Evolutionary conservation across 768 basidiomycete species (phyloP).

Genomic region (Suillus luteus): DNA sequence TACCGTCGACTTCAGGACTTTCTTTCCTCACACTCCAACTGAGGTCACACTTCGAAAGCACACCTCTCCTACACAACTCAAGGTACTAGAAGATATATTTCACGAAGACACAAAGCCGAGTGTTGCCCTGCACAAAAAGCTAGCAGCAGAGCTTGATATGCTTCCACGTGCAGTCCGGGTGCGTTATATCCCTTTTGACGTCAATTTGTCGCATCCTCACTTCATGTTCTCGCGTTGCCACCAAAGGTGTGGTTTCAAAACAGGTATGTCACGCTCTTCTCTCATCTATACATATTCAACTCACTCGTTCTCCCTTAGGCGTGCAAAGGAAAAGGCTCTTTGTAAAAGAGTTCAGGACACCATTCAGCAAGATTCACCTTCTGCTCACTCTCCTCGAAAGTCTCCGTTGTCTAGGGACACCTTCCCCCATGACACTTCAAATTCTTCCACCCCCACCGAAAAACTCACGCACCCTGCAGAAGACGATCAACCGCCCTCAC

Average conservation of each 20-base stretch:
- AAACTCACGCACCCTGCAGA: slow-evolving; percentile 34
- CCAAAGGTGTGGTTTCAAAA: slow-evolving; percentile 90
- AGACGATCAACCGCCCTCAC: slow-evolving; percentile 14
- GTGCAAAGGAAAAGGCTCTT: slow-evolving; percentile 82
- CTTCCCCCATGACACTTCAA: slow-evolving; percentile 32
- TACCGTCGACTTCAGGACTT: slow-evolving; percentile 76
- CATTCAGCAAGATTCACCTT: slow-evolving; percentile 21
- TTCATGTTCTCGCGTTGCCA: slow-evolving; percentile 17
- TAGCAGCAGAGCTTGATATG: slow-evolving; percentile 87
- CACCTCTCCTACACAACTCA: slow-evolving; percentile 86
- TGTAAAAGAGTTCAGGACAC: slow-evolving; percentile 46
- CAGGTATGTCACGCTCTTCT: slow-evolving; percentile 45
- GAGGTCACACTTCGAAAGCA: slow-evolving; percentile 94
- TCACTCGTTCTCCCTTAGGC: slow-evolving; percentile 41
- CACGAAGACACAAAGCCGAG: slow-evolving; percentile 91
- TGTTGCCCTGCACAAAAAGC: slow-evolving; percentile 70
- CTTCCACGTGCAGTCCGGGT: slow-evolving; percentile 95
- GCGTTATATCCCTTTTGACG: slow-evolving; percentile 27
- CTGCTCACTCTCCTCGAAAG: slow-evolving; percentile 15
- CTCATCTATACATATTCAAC: slow-evolving; percentile 14
- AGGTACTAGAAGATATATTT: slow-evolving; percentile 87
- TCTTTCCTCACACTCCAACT: slow-evolving; percentile 87
- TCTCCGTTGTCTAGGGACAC: slow-evolving; percentile 23
- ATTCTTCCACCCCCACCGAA: slow-evolving; percentile 42
- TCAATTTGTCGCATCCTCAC: slow-evolving; percentile 23